These are phyloP conservation scores for Quambalaria eucalypti DNA, from an alignment of 1,284 basidiomycete genomes.

Conservation along the genomic window DNA sequence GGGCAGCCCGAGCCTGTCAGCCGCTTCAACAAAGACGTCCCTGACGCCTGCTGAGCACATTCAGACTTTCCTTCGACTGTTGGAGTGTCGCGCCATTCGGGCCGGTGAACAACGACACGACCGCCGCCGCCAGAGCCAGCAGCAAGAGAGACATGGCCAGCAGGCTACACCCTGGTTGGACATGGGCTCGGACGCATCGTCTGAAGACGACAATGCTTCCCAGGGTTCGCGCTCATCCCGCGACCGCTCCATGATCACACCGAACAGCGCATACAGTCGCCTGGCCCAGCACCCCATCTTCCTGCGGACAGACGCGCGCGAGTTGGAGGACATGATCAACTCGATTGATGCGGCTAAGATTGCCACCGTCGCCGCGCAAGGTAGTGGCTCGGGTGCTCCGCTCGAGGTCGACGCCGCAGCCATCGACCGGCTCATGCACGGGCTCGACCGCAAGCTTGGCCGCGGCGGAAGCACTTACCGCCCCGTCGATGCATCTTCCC, in stretches of 20 bases:
- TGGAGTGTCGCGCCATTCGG: constrained; percentile 11
- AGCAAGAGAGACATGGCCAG: neutral
- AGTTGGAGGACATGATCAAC: constrained; percentile 36
- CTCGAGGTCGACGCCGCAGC: constrained; percentile 29
- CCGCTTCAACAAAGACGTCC: neutral
- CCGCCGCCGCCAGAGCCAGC: constrained; percentile 12
- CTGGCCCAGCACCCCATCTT: constrained; percentile 35
- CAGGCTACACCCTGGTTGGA: neutral
- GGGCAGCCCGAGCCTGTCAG: constrained; percentile 1
- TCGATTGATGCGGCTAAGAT: constrained; percentile 11
- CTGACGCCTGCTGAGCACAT: constrained; percentile 22
- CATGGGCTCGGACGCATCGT: neutral
- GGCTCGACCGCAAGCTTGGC: constrained; percentile 20
- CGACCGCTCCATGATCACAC: constrained; percentile 11
- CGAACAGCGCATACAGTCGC: constrained; percentile 31
- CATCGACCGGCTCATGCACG: constrained; percentile 21
- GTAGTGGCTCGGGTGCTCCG: neutral
- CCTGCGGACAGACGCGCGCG: constrained; percentile 24
- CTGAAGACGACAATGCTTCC: constrained; percentile 7
- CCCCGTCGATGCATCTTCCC: too few species aligned
- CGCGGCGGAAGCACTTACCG: too few species aligned
- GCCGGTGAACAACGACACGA: neutral
- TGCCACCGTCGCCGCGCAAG: neutral
- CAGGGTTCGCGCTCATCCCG: neutral
- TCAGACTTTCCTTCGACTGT: constrained; percentile 25